Evolutionary conservation across 768 basidiomycete genomes (phyloP).

Genomic region (Kwoniella newhampshirensis): DNA sequence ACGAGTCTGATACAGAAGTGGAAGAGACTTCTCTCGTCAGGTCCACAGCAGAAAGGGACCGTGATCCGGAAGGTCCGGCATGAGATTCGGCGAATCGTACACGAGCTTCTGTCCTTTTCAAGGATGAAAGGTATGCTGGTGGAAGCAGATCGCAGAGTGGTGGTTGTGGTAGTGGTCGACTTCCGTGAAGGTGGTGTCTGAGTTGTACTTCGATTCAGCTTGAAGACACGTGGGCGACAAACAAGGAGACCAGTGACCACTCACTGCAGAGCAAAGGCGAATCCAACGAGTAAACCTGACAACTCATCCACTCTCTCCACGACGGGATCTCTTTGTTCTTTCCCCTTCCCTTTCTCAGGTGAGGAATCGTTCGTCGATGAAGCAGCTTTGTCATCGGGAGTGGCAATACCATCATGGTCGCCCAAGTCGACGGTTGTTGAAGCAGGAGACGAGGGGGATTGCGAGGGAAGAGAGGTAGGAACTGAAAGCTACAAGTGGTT

Average conservation of each 20-base stretch:
- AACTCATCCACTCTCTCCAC: slow-evolving; percentile 42
- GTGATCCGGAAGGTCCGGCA: slow-evolving; percentile 24
- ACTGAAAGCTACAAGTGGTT: neutral
- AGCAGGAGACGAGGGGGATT: neutral
- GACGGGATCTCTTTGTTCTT: slow-evolving; percentile 16
- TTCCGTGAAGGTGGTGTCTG: slow-evolving; percentile 49
- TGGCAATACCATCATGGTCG: neutral
- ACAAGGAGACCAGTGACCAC: slow-evolving; percentile 9
- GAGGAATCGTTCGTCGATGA: neutral
- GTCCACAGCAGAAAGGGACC: neutral
- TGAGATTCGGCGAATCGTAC: slow-evolving; percentile 48
- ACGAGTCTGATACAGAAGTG: slow-evolving; percentile 3
- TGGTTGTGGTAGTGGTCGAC: slow-evolving; percentile 42
- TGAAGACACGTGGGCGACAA: neutral
- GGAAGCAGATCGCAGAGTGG: slow-evolving; percentile 52
- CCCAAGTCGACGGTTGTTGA: slow-evolving; percentile 16
- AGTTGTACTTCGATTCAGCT: neutral
- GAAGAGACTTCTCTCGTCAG: neutral
- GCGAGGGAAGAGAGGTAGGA: slow-evolving; percentile 7
- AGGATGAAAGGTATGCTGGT: slow-evolving; percentile 42
- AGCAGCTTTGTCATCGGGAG: neutral
- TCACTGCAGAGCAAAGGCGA: slow-evolving; percentile 51
- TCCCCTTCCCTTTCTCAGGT: neutral
- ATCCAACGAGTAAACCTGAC: slow-evolving; percentile 42
- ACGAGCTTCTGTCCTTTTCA: slow-evolving; percentile 47